phyloP scores from a whole-genome alignment of 2,329 filamentous ascomycete species.

The Cordyceps farinosa region DNA sequence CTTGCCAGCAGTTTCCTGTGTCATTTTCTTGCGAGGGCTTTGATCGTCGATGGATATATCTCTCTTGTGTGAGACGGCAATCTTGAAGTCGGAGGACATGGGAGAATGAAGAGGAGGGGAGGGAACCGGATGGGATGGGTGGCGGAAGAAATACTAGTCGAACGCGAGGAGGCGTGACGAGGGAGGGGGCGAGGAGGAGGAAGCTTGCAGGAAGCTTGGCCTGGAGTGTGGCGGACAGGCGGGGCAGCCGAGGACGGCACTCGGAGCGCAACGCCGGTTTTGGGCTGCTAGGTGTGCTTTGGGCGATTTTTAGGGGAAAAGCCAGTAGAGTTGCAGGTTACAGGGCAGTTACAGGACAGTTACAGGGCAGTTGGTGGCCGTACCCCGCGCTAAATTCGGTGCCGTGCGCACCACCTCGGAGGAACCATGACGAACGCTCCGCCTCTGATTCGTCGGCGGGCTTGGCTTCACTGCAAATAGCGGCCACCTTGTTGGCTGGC shows the following conservation, averaged over 20 bases:
- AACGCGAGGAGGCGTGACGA: background rate
- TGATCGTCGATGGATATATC: constrained; percentile 19
- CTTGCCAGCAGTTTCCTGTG: constrained; percentile 10
- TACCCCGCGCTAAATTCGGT: background rate
- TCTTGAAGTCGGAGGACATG: constrained; percentile 19
- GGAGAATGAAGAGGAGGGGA: background rate
- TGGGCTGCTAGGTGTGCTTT: background rate
- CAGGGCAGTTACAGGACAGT: background rate
- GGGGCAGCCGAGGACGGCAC: constrained; percentile 9
- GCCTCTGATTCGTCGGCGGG: background rate
- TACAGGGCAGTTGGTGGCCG: background rate
- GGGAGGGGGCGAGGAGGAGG: background rate
- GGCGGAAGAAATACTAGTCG: constrained; percentile 15
- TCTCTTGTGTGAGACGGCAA: constrained; percentile 19
- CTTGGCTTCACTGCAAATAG: background rate
- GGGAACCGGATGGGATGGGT: background rate
- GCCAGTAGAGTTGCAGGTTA: background rate
- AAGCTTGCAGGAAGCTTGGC: constrained; percentile 13
- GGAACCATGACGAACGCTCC: constrained; percentile 5
- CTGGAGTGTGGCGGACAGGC: background rate
- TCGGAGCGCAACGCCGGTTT: constrained; percentile 5
- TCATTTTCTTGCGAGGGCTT: constrained; percentile 27
- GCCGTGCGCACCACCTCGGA: background rate
- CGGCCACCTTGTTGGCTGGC: constrained; percentile 13
- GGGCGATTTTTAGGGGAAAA: background rate